phyloP scores from a whole-genome alignment of 2,329 filamentous ascomycete species.

The Neospermospora avenae region DNA sequence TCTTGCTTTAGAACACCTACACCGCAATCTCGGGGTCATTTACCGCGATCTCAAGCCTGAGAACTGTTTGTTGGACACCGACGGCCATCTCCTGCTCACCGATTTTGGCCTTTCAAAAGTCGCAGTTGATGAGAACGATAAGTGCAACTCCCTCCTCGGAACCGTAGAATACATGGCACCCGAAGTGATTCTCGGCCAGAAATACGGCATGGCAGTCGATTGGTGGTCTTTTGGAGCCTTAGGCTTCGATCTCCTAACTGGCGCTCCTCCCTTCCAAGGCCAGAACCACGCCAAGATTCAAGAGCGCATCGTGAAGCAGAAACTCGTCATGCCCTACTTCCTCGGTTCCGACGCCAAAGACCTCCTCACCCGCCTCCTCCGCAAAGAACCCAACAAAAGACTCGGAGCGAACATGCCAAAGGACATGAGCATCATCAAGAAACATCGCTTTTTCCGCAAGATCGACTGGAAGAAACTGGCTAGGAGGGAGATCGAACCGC shows the following conservation, averaged over 20 bases:
- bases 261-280: slow-evolving; percentile 84
- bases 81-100: slow-evolving; percentile 90
- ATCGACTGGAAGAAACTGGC: slow-evolving; percentile 92
- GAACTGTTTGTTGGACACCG: slow-evolving; percentile 88
- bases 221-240: slow-evolving; percentile 98
- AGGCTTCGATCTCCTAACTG: slow-evolving; percentile 88
- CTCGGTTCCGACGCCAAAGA: slow-evolving; percentile 91
- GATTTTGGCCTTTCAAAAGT: slow-evolving; percentile 98
- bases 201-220: slow-evolving; percentile 92
- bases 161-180: slow-evolving; percentile 99
- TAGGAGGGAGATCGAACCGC: slow-evolving; percentile 76
- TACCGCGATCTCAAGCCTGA: slow-evolving; percentile 98
- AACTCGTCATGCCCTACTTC: slow-evolving; percentile 85
- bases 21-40: slow-evolving; percentile 87
- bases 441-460: slow-evolving; percentile 93
- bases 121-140: slow-evolving; percentile 64
- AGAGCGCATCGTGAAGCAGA: slow-evolving; percentile 92
- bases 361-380: slow-evolving; percentile 80
- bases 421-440: slow-evolving; percentile 81
- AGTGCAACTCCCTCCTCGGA: slow-evolving; percentile 87
- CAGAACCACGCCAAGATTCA: slow-evolving; percentile 93
- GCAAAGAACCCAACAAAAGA: slow-evolving; percentile 89
- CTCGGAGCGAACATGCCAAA: slow-evolving; percentile 86
- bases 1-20: slow-evolving; percentile 87
- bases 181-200: slow-evolving; percentile 82